Conservation (phyloP, 805 yeast genomes). For the Schwanniomyces pseudopolymorphus region DNA sequence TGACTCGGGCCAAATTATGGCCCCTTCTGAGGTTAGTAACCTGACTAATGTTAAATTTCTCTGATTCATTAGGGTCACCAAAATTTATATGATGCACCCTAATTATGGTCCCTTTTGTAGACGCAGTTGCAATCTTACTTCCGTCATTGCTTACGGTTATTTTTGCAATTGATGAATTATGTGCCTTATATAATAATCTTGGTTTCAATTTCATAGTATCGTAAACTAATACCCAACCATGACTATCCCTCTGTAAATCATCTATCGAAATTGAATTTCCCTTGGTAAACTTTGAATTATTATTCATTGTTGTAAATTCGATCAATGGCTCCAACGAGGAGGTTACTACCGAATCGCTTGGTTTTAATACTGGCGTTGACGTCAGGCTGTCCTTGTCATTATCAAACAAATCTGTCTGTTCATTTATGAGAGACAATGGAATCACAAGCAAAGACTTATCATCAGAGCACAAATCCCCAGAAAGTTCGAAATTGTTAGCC, state of each 20-base stretch:
- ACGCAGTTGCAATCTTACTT: conserved; percentile 38
- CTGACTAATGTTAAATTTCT: conserved; percentile 18
- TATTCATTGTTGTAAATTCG: conserved; percentile 25
- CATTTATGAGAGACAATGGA: conserved; percentile 29
- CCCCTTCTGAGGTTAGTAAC: conserved; percentile 41
- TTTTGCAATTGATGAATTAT: conserved; percentile 34
- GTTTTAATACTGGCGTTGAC: conserved; percentile 10
- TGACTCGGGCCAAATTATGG: conserved; percentile 35
- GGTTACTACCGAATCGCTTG: conserved; percentile 17
- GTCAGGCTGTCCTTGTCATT: conserved; percentile 9
- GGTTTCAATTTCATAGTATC: conserved; percentile 36
- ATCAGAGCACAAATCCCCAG: conserved; percentile 38
- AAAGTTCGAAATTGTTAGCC: conserved; percentile 12
- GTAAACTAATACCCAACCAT: conserved; percentile 42
- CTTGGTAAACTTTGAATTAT: conserved; percentile 9
- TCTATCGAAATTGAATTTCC: conserved; percentile 20
- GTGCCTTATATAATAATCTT: conserved; percentile 37
- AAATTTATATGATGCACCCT: conserved; percentile 28
- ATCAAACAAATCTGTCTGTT: conserved; percentile 32
- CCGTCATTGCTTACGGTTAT: conserved; percentile 27
- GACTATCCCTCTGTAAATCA: conserved; percentile 23
- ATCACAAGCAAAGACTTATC: conserved; percentile 34
- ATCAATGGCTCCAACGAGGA: conserved; percentile 18
- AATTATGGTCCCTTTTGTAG: conserved; percentile 43
- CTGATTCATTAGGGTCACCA: conserved; percentile 7